phyloP scores from a whole-genome alignment of 2,329 filamentous ascomycete species.

The Paecilomyces sp. region DNA sequence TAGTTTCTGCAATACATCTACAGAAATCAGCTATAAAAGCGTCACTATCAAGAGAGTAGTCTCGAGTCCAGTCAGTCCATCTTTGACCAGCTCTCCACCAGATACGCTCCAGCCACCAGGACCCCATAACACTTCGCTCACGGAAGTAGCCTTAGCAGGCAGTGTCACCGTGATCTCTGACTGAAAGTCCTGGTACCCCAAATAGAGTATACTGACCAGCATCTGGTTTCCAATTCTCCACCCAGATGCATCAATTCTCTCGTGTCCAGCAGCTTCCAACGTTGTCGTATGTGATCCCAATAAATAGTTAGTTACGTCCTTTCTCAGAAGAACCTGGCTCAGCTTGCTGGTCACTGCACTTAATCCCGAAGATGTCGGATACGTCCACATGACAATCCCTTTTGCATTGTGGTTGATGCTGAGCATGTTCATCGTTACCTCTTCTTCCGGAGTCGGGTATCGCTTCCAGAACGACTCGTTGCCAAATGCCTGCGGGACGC shows the following conservation, averaged over 20 bases:
- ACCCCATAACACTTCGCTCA: neutral
- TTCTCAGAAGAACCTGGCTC: slow-evolving; percentile 30
- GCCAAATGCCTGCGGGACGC: slow-evolving; percentile 45
- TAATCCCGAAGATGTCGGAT: slow-evolving; percentile 32
- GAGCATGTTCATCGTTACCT: slow-evolving; percentile 42
- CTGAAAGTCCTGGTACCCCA: slow-evolving; percentile 17
- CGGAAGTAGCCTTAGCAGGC: slow-evolving; percentile 1
- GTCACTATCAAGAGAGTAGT: neutral
- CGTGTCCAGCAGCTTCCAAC: slow-evolving; percentile 16
- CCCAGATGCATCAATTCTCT: slow-evolving; percentile 32
- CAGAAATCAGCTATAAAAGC: neutral
- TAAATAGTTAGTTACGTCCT: slow-evolving; percentile 28
- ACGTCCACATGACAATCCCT: slow-evolving; percentile 44
- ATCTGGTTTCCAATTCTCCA: slow-evolving; percentile 32
- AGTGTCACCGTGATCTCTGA: slow-evolving; percentile 6
- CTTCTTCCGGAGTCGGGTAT: slow-evolving; percentile 39
- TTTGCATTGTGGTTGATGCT: slow-evolving; percentile 45
- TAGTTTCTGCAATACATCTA: neutral
- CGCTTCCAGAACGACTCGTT: slow-evolving; percentile 42
- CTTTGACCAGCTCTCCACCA: neutral
- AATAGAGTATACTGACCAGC: slow-evolving; percentile 33
- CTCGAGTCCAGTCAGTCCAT: neutral
- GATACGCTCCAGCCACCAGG: neutral
- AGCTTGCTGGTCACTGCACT: slow-evolving; percentile 28
- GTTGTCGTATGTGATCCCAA: slow-evolving; percentile 23